A percentile compares a stretch with the other conserved stretches of the same genome.
Evolutionary conservation across 2,329 filamentous ascomycete genomes (phyloP).

Genomic region (Fusarium sp.): DNA sequence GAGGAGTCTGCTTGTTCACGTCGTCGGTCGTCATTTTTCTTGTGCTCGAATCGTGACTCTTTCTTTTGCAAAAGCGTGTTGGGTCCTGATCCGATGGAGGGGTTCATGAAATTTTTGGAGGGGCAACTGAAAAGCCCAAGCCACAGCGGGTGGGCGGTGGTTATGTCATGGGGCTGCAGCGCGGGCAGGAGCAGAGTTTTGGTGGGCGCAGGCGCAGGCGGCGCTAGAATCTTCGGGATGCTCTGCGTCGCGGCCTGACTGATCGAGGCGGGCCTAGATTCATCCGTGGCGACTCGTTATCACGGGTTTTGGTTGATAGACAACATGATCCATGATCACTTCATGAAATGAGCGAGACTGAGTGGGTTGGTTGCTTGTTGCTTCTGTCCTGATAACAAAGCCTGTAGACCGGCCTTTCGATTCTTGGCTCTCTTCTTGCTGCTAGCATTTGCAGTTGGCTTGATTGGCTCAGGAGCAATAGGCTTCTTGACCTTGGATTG

Average conservation of each 20-base stretch:
- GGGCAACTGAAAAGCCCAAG: constrained; percentile 42
- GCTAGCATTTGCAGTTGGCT: constrained; percentile 63
- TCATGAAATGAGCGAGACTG: constrained; percentile 69
- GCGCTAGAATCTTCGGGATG: constrained; percentile 44
- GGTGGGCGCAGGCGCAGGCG: constrained; percentile 12
- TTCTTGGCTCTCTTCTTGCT: constrained; percentile 75
- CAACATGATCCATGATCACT: constrained; percentile 39
- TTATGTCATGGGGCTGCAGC: constrained; percentile 48
- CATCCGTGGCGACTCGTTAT: constrained; percentile 17
- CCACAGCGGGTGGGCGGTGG: constrained; percentile 6
- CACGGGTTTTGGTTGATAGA: not conserved
- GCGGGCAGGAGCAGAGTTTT: constrained; percentile 27
- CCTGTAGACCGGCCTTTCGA: constrained; percentile 75
- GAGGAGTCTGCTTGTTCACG: constrained; percentile 54
- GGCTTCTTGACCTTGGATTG: constrained; percentile 36
- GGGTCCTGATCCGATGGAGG: constrained; percentile 42
- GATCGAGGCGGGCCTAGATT: constrained; percentile 22
- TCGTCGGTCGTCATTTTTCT: constrained; percentile 58
- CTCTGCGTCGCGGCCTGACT: constrained; percentile 16
- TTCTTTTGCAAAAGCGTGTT: constrained; percentile 30
- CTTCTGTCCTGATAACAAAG: constrained; percentile 67
- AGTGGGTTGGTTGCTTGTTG: constrained; percentile 58
- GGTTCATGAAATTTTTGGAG: constrained; percentile 50
- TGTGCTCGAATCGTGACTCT: constrained; percentile 14
- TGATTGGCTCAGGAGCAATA: constrained; percentile 42